These are phyloP conservation scores for Sporothrix curviconia DNA, from an alignment of 2,329 filamentous ascomycete genomes.

Conservation along the genomic window DNA sequence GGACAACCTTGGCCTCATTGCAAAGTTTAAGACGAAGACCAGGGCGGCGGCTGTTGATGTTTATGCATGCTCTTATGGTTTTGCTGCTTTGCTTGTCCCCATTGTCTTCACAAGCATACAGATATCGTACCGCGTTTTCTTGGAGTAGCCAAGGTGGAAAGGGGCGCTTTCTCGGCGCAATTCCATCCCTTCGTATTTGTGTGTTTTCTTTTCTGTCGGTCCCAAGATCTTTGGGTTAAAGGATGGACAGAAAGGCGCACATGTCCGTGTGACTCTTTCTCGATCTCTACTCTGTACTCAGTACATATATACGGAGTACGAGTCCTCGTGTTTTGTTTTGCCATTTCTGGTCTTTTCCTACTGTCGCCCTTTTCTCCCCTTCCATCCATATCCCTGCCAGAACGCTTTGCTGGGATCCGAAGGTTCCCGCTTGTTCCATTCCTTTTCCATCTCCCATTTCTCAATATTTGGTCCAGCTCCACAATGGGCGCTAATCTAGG, in stretches of 20 bases:
- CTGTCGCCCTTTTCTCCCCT: background rate
- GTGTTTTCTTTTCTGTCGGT: background rate
- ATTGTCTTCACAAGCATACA: background rate
- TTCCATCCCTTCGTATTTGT: slow-evolving; percentile 3
- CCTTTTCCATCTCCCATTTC: slow-evolving; percentile 2
- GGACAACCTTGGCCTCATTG: too few species aligned
- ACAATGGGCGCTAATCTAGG: slow-evolving; percentile 13
- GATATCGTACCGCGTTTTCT: background rate
- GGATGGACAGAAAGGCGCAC: too few species aligned
- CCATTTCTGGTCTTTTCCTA: background rate
- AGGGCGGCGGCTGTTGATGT: background rate
- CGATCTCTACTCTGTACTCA: too few species aligned
- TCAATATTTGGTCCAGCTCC: background rate
- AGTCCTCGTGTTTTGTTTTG: background rate
- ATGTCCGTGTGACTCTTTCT: too few species aligned
- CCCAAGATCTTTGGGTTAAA: too few species aligned
- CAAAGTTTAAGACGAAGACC: too few species aligned
- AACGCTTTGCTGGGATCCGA: background rate
- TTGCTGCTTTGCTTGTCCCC: too few species aligned
- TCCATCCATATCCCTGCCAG: background rate
- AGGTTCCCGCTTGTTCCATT: slow-evolving; percentile 11
- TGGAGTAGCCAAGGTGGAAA: background rate
- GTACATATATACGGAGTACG: too few species aligned
- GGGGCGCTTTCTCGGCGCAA: slow-evolving; percentile 7
- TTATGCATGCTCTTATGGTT: too few species aligned